Conservation (phyloP, 768 basidiomycete species). For the Cubamyces lactineus region DNA sequence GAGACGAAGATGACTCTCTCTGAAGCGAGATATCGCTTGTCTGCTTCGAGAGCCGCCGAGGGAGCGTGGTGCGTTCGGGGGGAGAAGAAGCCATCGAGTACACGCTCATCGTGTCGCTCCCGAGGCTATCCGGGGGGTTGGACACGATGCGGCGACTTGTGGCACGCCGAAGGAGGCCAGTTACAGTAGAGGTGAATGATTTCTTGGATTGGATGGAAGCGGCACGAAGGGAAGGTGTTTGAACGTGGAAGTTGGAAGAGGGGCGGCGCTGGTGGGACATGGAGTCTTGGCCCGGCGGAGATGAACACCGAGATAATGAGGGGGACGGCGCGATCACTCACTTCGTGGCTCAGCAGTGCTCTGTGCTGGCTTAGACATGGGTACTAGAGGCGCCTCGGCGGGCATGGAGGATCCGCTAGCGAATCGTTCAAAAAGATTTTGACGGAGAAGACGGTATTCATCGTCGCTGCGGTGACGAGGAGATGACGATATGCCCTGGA, state of each 20-base stretch:
- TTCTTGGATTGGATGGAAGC: constrained; percentile 36
- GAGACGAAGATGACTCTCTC: constrained; percentile 46
- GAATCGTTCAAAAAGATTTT: constrained; percentile 83
- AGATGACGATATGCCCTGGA: not conserved
- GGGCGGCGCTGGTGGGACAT: constrained; percentile 26
- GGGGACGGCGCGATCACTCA: constrained; percentile 9
- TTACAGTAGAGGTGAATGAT: constrained; percentile 39
- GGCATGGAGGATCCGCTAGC: constrained; percentile 61
- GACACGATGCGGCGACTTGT: constrained; percentile 35
- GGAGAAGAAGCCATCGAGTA: constrained; percentile 32
- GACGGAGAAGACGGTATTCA: constrained; percentile 82
- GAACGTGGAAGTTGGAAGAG: constrained; percentile 30
- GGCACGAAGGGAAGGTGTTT: constrained; percentile 33
- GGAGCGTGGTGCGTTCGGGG: constrained; percentile 26
- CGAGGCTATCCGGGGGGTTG: constrained; percentile 23
- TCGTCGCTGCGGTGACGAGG: constrained; percentile 60
- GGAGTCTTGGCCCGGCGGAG: constrained; percentile 18
- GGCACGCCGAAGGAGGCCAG: constrained; percentile 39
- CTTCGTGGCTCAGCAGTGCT: constrained; percentile 24
- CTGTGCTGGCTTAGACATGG: constrained; percentile 40
- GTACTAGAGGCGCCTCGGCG: constrained; percentile 64
- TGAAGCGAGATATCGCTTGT: constrained; percentile 52
- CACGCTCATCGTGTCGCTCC: constrained; percentile 35
- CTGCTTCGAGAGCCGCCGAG: constrained; percentile 47
- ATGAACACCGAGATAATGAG: constrained; percentile 14